phyloP scores from a whole-genome alignment of 257 asterid genomes.

The Knoxia roxburghii region DNA sequence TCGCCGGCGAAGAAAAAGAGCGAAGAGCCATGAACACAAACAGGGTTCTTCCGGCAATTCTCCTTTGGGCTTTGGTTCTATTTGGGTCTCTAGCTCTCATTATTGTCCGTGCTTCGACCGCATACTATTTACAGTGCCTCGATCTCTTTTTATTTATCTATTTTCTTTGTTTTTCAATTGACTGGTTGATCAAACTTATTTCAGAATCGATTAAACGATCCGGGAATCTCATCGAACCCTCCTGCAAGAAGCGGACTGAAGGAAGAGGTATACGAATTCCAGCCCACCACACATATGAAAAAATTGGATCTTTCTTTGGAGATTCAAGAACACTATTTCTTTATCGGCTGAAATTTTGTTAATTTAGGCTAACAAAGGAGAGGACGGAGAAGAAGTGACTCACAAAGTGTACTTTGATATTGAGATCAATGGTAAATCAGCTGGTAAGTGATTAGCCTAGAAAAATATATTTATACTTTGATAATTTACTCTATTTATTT shows the following conservation, averaged over 20 bases:
- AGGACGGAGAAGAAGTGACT: constrained; percentile 52
- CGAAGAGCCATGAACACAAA: constrained; percentile 23
- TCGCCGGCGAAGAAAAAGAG: background rate
- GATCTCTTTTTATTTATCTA: background rate
- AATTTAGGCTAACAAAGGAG: constrained; percentile 36
- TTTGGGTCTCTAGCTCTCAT: constrained; percentile 71
- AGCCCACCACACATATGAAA: background rate
- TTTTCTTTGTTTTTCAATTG: background rate
- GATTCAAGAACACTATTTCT: background rate
- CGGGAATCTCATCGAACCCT: constrained; percentile 33
- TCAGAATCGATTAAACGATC: constrained; percentile 63
- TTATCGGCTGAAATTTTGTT: background rate
- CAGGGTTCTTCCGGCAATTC: constrained; percentile 39
- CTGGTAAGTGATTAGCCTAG: constrained; percentile 30
- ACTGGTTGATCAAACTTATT: constrained; percentile 3
- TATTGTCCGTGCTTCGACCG: constrained; percentile 31
- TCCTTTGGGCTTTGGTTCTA: constrained; percentile 59
- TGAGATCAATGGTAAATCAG: constrained; percentile 56
- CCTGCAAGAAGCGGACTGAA: constrained; percentile 24
- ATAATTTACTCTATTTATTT: too few species aligned
- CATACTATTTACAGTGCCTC: background rate
- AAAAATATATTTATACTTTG: background rate
- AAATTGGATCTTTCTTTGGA: background rate
- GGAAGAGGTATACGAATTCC: constrained; percentile 30
- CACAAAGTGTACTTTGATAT: constrained; percentile 76